A percentile compares a stretch with the other conserved stretches of the same genome.
phyloP scores from a whole-genome alignment of 1,139 yeast species.

The Candida labiduridarum region DNA sequence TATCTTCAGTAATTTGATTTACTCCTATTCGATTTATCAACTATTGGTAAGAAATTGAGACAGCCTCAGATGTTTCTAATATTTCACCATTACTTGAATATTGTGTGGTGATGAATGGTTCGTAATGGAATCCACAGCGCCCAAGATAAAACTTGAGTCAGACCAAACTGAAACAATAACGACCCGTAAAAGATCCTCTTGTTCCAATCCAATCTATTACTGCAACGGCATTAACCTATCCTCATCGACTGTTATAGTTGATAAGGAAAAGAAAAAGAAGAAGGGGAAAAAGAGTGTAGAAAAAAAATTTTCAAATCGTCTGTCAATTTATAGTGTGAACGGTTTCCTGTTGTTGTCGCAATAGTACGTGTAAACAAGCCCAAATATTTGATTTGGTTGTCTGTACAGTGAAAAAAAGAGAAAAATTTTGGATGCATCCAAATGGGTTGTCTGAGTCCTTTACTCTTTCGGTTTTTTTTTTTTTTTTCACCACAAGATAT shows the following conservation, averaged over 20 bases:
- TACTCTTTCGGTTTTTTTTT: background rate
- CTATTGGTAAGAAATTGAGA: background rate
- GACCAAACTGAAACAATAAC: constrained; percentile 9
- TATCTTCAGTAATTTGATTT: background rate
- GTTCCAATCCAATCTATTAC: constrained; percentile 21
- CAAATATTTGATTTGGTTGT: background rate
- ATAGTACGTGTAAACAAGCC: background rate
- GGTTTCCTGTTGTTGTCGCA: background rate
- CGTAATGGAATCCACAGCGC: constrained; percentile 38
- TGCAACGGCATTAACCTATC: constrained; percentile 57
- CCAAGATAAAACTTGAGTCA: constrained; percentile 23
- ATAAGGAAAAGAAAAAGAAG: constrained; percentile 29
- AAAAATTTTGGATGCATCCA: background rate
- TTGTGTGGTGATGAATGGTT: constrained; percentile 33
- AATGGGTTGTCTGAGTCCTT: constrained; percentile 1
- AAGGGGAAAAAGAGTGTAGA: constrained; percentile 7
- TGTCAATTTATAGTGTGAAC: constrained; percentile 3
- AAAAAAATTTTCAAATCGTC: constrained; percentile 4
- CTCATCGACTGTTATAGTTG: constrained; percentile 72
- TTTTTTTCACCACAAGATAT: background rate
- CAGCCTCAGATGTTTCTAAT: constrained; percentile 33
- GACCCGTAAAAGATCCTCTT: background rate
- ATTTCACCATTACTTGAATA: constrained; percentile 24
- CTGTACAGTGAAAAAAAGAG: background rate
- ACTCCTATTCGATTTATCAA: background rate